Conservation (phyloP, 176 grass and related monocot species). For the Bonia amplexicaulis region DNA sequence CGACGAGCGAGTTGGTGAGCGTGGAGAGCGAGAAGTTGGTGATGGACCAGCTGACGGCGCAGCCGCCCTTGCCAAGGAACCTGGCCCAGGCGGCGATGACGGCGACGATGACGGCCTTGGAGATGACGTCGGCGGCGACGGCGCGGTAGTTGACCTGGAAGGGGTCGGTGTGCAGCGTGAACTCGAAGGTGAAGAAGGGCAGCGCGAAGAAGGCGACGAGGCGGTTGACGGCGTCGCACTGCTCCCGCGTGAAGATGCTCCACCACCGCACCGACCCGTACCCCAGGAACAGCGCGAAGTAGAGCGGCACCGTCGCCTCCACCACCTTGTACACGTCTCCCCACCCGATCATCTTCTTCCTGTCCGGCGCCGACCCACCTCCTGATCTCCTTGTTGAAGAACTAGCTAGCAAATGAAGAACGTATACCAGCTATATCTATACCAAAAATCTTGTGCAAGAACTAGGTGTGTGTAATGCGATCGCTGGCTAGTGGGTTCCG, state of each 20-base stretch:
- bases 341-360: conserved; percentile 64
- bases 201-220: conserved; percentile 81
- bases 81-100: conserved; percentile 61
- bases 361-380: neutral
- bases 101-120: conserved; percentile 56
- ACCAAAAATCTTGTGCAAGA: neutral
- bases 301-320: conserved; percentile 71
- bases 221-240: conserved; percentile 93
- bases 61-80: conserved; percentile 46
- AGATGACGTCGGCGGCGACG: conserved; percentile 79
- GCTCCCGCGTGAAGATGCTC: conserved; percentile 77
- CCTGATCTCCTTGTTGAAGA: neutral
- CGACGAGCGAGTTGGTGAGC: conserved; percentile 81
- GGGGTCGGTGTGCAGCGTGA: conserved; percentile 89
- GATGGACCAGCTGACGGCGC: conserved; percentile 57
- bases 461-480: neutral
- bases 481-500: neutral
- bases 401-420: neutral
- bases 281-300: conserved; percentile 75
- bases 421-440: neutral
- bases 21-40: conserved; percentile 73
- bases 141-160: conserved; percentile 90
- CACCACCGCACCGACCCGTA: conserved; percentile 92
- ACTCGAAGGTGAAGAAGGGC: conserved; percentile 92
- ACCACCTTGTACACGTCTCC: conserved; percentile 87